Evolutionary conservation across 371 early-diverging fungal genomes (phyloP), one percentile per base, ranked within the genome.

Genomic region (Umbelopsis sp.): DNA sequence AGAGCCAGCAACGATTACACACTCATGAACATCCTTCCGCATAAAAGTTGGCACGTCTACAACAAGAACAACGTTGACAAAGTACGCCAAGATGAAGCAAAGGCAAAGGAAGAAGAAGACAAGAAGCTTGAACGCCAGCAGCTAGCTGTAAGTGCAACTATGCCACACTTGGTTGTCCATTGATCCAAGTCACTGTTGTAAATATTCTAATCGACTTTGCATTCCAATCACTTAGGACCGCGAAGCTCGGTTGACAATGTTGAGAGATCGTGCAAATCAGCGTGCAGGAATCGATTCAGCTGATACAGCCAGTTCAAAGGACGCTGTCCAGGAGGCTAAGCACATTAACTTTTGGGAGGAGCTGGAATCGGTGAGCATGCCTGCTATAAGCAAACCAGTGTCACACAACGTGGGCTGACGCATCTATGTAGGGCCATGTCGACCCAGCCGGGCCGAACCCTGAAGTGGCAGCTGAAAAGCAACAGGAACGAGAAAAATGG

Each of bases 41-140:
- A 91, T 75, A 91, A 91, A 71, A 91, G 91, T 50, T 93, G 92
- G 90, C 89, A 93, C 73, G 94, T 93, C 20, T 92, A 93, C 68
- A 91, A 82, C 72, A 85, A 83, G 67, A 87, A 86, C 70, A 93
- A 92, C 72, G 80, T 83, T 20, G 92, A 92, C 64, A 73, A 74
- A 65, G 92, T 93, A 35, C 79, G 80, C 29, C 71, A 76, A 68
- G 94, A 93, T 69, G 94, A 93, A 67, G 91, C 86, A 25, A 75
- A 83, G 65, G 90, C 89, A 10, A 79, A 74, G 57, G 81, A 66
- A 35, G 83, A 86, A 70, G 82, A 85, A 53, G 78, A 77, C 32
- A 72, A 72, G 50, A 81, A 76, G 32, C 70, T 76, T 18, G 82
- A 87, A 18, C 69, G 87, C 52, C 76, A 78, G 9, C 65, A 66